Base-by-base conservation (phyloP, 192 early-diverging fungal species). In the Chytriomyces hyalinus region DNA sequence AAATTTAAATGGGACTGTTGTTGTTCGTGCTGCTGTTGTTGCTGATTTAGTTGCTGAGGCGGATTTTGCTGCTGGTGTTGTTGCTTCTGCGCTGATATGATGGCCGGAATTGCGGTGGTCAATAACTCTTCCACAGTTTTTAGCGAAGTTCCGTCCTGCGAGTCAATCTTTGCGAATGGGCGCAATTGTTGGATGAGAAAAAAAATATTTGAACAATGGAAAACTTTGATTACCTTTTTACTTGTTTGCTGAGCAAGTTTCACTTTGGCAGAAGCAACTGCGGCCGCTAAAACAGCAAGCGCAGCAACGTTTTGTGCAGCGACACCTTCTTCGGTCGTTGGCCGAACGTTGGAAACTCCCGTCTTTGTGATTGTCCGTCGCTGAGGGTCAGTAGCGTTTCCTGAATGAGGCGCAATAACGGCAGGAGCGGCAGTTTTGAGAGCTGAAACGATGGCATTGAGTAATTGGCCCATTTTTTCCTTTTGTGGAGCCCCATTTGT, bases 221-320 rank as follows among this genome's bases (percentile, higher is more conserved):
- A 47, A 68, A 47, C 13, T 47, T 10, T 49, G 49, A 7, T 15
- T 46, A 45, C 43, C 67, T 49, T 68, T 24, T 68, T 36, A 36
- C 36, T 36, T 36, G 36, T 49, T 4, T 68, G 10, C 45, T 13
- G 67, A 68, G 10, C 46, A 22, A 70, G 17, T 70, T 53, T 49
- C n/a, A 53, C 60, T 45, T 73, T 73, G 11, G 71, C 53, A 61
- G 71, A 53, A 20, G 71, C 60, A 62, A 73, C 22, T 8, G 71
- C 71, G 46, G 71, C 71, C 1, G 71, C 71, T 8, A 73, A 43
- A 20, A 73, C 71, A 15, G 71, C 71, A 10, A 73, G 71, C 20
- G 71, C 71, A n/a, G 71, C 71, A 36, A 73, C 49, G 45, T 73
- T 73, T 44, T 11, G 17, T 44, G 71, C 71, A 5, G 71, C 11